A percentile compares a stretch with the other conserved stretches of the same genome.
phyloP scores from a whole-genome alignment of 2,329 filamentous ascomycete genomes.

The Beauveria sp. region DNA sequence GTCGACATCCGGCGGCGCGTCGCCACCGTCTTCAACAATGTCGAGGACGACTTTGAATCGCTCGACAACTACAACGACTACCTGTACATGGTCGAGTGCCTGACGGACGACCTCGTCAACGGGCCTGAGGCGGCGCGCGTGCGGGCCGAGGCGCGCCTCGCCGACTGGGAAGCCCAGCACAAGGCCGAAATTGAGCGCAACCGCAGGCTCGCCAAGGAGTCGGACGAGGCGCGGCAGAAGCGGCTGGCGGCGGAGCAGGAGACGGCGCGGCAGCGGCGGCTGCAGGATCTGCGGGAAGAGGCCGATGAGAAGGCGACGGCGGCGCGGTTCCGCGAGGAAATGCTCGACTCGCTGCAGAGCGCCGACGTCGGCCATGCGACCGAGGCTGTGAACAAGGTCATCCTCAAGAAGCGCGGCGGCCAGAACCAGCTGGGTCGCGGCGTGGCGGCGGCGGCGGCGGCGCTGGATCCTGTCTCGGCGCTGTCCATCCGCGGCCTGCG shows the following conservation, averaged over 20 bases:
- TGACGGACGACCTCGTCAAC: slow-evolving; percentile 81
- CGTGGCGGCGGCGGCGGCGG: slow-evolving; percentile 26
- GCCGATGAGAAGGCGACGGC: slow-evolving; percentile 61
- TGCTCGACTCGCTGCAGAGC: slow-evolving; percentile 61
- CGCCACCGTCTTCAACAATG: slow-evolving; percentile 73
- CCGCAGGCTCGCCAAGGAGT: slow-evolving; percentile 44
- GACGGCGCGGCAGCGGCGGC: slow-evolving; percentile 49
- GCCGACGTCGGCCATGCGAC: slow-evolving; percentile 54
- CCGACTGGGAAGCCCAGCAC: slow-evolving; percentile 66
- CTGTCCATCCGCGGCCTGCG: slow-evolving; percentile 76
- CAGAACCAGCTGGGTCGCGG: slow-evolving; percentile 19
- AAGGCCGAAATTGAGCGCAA: slow-evolving; percentile 59
- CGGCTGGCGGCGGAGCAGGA: slow-evolving; percentile 60
- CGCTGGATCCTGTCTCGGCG: slow-evolving; percentile 21
- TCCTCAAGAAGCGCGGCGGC: slow-evolving; percentile 68
- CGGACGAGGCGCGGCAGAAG: slow-evolving; percentile 44
- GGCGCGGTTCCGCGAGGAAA: slow-evolving; percentile 56
- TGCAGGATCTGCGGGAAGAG: slow-evolving; percentile 59
- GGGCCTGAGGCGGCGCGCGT: slow-evolving; percentile 56
- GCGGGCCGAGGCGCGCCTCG: slow-evolving; percentile 36
- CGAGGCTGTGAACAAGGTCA: slow-evolving; percentile 50
- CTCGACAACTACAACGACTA: slow-evolving; percentile 86
- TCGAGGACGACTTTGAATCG: slow-evolving; percentile 84
- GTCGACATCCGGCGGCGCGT: slow-evolving; percentile 84
- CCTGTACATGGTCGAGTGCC: slow-evolving; percentile 82